Percentiles rank a stretch among this genome's conserved stretches.
These are phyloP conservation scores for Fusarium xylarioides DNA, from an alignment of 2,329 filamentous ascomycete species.

Conservation along the genomic window DNA sequence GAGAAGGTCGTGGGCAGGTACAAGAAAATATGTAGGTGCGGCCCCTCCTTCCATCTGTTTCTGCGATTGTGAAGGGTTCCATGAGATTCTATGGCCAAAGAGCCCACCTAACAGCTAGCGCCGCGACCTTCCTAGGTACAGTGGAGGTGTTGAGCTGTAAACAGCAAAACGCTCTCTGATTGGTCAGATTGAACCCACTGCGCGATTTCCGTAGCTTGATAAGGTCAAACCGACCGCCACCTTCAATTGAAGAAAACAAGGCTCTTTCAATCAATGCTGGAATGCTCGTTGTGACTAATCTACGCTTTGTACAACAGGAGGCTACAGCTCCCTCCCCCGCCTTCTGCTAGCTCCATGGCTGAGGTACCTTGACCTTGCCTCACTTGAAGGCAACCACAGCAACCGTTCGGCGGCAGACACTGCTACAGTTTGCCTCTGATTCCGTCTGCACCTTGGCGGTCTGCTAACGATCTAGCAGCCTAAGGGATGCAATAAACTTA, in stretches of 20 bases:
- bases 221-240: too few relatives aligned
- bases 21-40: conserved; percentile 49
- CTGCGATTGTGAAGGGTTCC: conserved; percentile 53
- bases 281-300: too few relatives aligned
- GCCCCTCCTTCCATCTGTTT: conserved; percentile 40
- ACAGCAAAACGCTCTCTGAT: too few relatives aligned
- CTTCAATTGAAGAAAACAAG: too few relatives aligned
- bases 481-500: neutral
- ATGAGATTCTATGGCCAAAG: conserved; percentile 55
- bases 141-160: too few relatives aligned
- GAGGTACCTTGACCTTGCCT: neutral
- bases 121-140: too few relatives aligned
- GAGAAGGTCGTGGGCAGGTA: conserved; percentile 41
- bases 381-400: conserved; percentile 21
- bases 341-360: conserved; percentile 3
- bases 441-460: neutral
- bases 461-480: neutral
- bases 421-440: too few relatives aligned
- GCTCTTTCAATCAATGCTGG: too few relatives aligned
- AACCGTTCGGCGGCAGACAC: conserved; percentile 20
- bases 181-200: too few relatives aligned
- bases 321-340: conserved; percentile 17
- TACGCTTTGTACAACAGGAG: too few relatives aligned
- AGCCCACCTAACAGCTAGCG: conserved; percentile 30
- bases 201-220: too few relatives aligned